Evolutionary conservation across 2,329 filamentous ascomycete genomes (phyloP), one percentile per base, ranked within the genome.

Genomic region (Cercospora janseana): DNA sequence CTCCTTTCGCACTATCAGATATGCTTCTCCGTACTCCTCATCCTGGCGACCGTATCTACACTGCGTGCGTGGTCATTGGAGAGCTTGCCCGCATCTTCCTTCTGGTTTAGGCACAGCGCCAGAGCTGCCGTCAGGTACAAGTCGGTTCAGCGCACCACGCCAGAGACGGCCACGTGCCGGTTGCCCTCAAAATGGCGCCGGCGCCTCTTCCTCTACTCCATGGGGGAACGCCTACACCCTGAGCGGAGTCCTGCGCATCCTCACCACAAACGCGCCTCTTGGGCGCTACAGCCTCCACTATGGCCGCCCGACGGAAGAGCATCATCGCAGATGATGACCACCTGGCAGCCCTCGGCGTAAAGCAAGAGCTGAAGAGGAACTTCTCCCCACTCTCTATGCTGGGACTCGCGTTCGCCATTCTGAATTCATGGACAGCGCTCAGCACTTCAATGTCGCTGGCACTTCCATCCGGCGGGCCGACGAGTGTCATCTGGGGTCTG

Each of bases 401-500:
- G 29, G 80, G 79, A 12, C 70, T 83, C 50, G 80, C 79, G 4
- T 83, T 83, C 63, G 80, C 80, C 9, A 83, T 83, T 57, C 63
- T 83, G 38, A 83, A 83, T 61, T 80, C 79, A 12, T 83, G 80
- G 80, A 82, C 80, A 2, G 80, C 80, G 12, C 68, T 83, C 6
- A 79, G 79, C 2, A 74, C 80, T 1, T 81, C 78, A 47, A 66
- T 83, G 37, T 77, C 75, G 3, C 70, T 85, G 4, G 80, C 81
- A 15, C 72, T 91, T 24, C 84, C 86, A 1, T 85, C 81, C 10
- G 87, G 87, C 32, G 87, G 87, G 0, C 79, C 83, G 15, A 81
- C 79, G 6, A 79, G 83, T 51, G 83, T 90, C 31, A 78, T 91
- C 51, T 91, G 87, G 86, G 87, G 86, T 3, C 61, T 77, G 4